phyloP scores from a whole-genome alignment of 2,329 filamentous ascomycete genomes.

The Apiospora malaysiana region DNA sequence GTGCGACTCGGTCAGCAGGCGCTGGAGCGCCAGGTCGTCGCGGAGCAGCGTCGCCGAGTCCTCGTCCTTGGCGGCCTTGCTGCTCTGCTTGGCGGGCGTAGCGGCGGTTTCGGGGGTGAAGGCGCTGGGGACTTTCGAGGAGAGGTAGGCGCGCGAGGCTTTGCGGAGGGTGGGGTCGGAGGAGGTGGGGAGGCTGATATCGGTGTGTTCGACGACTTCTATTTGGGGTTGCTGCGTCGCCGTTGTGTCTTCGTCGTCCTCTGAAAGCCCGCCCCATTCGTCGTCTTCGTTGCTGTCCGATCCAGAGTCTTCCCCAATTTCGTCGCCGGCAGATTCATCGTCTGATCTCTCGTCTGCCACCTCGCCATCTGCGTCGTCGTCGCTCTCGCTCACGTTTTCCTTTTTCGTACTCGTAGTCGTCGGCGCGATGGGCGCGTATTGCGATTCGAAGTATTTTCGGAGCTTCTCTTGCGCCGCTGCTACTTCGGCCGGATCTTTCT shows the following conservation, averaged over 20 bases:
- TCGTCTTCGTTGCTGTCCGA: constrained; percentile 41
- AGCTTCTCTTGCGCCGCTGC: constrained; percentile 76
- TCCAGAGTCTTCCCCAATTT: constrained; percentile 33
- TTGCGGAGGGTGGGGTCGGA: constrained; percentile 62
- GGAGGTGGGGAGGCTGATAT: constrained; percentile 42
- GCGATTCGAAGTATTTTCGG: constrained; percentile 83
- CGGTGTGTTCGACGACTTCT: constrained; percentile 67
- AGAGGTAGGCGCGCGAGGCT: constrained; percentile 75
- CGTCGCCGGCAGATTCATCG: constrained; percentile 33
- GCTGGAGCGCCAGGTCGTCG: constrained; percentile 90
- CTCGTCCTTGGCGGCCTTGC: constrained; percentile 50
- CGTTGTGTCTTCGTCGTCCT: constrained; percentile 26
- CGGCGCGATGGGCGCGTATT: constrained; percentile 73
- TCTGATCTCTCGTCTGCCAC: constrained; percentile 39
- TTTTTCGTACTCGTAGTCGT: constrained; percentile 42
- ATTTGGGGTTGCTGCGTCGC: constrained; percentile 42
- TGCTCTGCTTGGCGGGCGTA: constrained; percentile 26
- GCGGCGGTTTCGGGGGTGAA: constrained; percentile 32
- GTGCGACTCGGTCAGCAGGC: constrained; percentile 89
- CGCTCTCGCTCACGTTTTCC: constrained; percentile 25
- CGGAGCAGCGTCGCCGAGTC: constrained; percentile 75
- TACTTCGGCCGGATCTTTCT: constrained; percentile 37
- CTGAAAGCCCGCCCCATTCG: constrained; percentile 31
- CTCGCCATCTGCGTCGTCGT: constrained; percentile 40
- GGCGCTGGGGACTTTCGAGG: constrained; percentile 54